Percentiles rank a stretch among this genome's conserved stretches.
These are phyloP conservation scores for Aspergillus pseudoterreus DNA, from an alignment of 2,329 filamentous ascomycete genomes.

Conservation along the genomic window DNA sequence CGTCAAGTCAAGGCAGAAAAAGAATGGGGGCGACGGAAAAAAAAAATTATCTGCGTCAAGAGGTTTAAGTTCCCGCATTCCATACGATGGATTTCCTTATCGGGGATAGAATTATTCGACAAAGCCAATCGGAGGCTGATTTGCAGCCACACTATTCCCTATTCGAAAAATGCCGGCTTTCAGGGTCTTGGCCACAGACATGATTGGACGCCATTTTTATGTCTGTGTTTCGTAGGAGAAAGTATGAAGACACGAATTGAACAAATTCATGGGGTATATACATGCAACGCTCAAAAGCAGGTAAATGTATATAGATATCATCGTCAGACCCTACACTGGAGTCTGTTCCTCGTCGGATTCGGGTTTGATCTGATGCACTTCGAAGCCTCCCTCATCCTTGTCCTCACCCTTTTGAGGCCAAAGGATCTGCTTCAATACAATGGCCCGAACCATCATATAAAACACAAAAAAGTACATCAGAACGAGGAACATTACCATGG, in stretches of 20 bases:
- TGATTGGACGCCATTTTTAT: not conserved
- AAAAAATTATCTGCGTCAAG: conserved; percentile 5
- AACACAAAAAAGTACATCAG: conserved; percentile 67
- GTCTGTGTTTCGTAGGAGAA: too few species aligned
- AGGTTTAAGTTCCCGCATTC: conserved; percentile 8
- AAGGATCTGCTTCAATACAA: conserved; percentile 64
- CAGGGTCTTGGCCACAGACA: not conserved
- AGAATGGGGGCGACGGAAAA: not conserved
- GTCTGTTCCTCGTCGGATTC: conserved; percentile 13
- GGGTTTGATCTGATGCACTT: conserved; percentile 29
- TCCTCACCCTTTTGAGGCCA: conserved; percentile 72
- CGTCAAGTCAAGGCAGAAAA: not conserved
- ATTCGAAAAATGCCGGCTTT: not conserved
- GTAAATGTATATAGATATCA: not conserved
- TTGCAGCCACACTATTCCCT: not conserved
- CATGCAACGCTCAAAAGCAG: not conserved
- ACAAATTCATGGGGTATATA: not conserved
- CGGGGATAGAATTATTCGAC: not conserved
- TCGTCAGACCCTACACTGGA: conserved; percentile 11
- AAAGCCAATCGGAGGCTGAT: not conserved
- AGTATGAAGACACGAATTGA: too few species aligned
- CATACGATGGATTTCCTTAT: not conserved
- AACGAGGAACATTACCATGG: conserved; percentile 63
- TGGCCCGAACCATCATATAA: conserved; percentile 65
- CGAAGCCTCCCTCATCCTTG: conserved; percentile 59